These are phyloP conservation scores for Exophiala phaeomuriformis DNA, from an alignment of 2,329 filamentous ascomycete genomes.

Conservation along the genomic window DNA sequence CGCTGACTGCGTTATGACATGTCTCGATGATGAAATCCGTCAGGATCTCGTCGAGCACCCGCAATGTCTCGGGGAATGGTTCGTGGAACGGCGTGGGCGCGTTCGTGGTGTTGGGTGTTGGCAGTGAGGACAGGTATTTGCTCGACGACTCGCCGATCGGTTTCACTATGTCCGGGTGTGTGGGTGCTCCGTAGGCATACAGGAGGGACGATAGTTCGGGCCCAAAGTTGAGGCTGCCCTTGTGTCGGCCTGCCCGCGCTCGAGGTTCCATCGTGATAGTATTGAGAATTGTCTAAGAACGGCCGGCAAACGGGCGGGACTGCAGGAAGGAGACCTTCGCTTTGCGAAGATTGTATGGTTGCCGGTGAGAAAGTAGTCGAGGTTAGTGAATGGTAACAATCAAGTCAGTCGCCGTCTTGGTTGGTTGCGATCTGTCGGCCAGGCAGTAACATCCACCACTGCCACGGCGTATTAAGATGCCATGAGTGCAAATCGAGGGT, in stretches of 20 bases:
- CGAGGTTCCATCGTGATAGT: conserved; percentile 59
- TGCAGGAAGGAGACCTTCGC: too few species aligned
- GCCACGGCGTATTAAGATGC: too few species aligned
- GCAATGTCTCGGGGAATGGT: conserved; percentile 75
- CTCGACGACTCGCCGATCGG: conserved; percentile 25
- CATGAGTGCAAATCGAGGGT: too few species aligned
- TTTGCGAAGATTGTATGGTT: too few species aligned
- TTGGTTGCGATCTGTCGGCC: too few species aligned
- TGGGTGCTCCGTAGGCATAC: conserved; percentile 41
- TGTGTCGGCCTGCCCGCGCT: conserved; percentile 69
- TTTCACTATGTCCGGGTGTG: conserved; percentile 26
- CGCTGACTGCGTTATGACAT: conserved; percentile 79
- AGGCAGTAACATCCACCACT: too few species aligned
- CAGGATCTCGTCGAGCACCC: conserved; percentile 86
- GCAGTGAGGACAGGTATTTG: conserved; percentile 16
- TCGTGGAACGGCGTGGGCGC: conserved; percentile 67
- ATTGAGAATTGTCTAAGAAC: not conserved
- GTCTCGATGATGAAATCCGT: conserved; percentile 95
- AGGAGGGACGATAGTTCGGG: conserved; percentile 57
- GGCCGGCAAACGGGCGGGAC: too few species aligned
- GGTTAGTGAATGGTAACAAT: too few species aligned
- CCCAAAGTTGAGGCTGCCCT: conserved; percentile 72
- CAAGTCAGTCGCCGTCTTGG: too few species aligned
- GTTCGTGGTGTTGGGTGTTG: conserved; percentile 22
- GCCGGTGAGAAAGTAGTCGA: too few species aligned